A percentile compares a stretch with the other conserved stretches of the same genome.
These are phyloP conservation scores for Coffea humblotiana DNA, from an alignment of 305 asterid species.

Conservation along the genomic window DNA sequence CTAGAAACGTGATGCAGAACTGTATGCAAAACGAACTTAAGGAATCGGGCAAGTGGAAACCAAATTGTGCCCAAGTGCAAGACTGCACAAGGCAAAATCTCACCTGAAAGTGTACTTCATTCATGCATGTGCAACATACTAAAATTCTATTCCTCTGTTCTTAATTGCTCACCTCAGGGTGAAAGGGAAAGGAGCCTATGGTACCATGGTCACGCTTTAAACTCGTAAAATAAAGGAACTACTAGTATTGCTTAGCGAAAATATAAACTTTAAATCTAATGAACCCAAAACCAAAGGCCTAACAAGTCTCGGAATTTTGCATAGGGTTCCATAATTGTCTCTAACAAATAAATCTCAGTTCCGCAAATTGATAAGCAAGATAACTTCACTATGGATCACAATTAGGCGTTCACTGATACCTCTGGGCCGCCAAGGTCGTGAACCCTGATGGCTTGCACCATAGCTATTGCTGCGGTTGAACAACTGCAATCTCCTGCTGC, in stretches of 20 bases:
- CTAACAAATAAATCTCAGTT: too few species aligned
- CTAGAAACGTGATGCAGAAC: background rate
- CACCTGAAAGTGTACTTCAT: background rate
- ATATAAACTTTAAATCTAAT: background rate
- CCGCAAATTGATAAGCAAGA: background rate
- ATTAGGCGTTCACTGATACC: constrained; percentile 25
- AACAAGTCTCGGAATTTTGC: background rate
- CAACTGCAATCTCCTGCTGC: too few species aligned
- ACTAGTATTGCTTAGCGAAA: background rate
- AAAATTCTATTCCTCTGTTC: too few species aligned
- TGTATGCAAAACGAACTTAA: background rate
- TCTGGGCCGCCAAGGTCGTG: constrained; percentile 77
- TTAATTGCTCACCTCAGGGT: too few species aligned
- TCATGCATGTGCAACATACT: too few species aligned
- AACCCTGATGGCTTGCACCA: constrained; percentile 71
- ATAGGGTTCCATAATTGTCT: too few species aligned
- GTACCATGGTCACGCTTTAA: too few species aligned
- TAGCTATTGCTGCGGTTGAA: constrained; percentile 17
- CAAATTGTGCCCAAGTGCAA: background rate
- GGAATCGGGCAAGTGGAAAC: background rate
- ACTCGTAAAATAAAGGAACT: too few species aligned
- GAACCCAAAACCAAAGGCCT: background rate
- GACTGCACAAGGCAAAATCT: background rate
- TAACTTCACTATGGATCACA: background rate
- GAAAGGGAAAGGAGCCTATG: too few species aligned